A percentile compares a stretch with the other conserved stretches of the same genome.
These are phyloP conservation scores for Cordia subcordata DNA, from an alignment of 257 asterid species.

Conservation along the genomic window DNA sequence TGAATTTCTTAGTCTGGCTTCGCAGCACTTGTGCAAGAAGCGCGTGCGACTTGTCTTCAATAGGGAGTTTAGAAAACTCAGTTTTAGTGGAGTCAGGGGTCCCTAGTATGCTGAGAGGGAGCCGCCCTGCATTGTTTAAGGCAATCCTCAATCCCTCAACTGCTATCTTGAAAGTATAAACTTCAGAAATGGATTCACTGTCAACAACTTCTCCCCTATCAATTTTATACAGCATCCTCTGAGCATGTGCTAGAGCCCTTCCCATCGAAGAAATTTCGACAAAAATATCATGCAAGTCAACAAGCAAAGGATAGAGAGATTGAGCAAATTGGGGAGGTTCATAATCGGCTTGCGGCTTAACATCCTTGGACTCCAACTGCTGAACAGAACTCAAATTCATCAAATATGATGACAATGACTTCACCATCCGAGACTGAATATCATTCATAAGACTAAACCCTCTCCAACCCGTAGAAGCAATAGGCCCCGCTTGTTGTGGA, in stretches of 20 bases:
- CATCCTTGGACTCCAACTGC: constrained; percentile 23
- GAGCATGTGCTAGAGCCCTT: constrained; percentile 71
- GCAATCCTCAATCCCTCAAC: constrained; percentile 91
- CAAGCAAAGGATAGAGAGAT: constrained; percentile 65
- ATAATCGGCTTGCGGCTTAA: constrained; percentile 40
- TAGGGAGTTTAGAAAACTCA: constrained; percentile 56
- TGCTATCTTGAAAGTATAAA: constrained; percentile 69
- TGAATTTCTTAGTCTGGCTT: constrained; percentile 61
- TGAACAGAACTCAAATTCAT: constrained; percentile 23
- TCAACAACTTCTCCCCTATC: constrained; percentile 58
- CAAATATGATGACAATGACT: constrained; percentile 41
- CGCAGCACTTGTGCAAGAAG: constrained; percentile 76
- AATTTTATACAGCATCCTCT: constrained; percentile 73
- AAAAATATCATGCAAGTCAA: constrained; percentile 64
- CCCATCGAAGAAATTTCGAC: constrained; percentile 61
- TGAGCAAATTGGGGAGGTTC: constrained; percentile 79
- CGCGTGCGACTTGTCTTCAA: constrained; percentile 72
- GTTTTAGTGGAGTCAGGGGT: constrained; percentile 2
- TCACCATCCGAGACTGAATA: constrained; percentile 56
- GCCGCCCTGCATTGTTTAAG: constrained; percentile 64
- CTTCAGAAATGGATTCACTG: constrained; percentile 53
- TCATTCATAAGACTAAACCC: constrained; percentile 34
- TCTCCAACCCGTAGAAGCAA: constrained; percentile 22
- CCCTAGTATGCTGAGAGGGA: constrained; percentile 28
- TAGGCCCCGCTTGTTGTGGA: constrained; percentile 29